Evolutionary conservation across 768 basidiomycete genomes (phyloP), one percentile per base, ranked within the genome.

Genomic region (Filobasidium floriforme): DNA sequence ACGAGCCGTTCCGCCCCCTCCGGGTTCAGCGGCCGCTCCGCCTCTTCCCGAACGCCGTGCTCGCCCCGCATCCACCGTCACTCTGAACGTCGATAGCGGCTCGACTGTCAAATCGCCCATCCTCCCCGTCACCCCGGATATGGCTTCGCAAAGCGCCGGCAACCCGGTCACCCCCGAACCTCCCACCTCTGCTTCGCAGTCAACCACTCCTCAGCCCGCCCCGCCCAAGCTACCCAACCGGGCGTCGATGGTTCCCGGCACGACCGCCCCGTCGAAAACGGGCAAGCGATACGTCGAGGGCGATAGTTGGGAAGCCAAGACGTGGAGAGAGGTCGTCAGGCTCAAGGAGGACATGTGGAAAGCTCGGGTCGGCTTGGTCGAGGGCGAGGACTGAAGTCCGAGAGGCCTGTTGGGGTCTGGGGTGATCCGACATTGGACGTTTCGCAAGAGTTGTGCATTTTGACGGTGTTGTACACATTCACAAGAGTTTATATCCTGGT

Each of bases 281-380:
- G 12, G 55, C 24, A 59, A 19, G 57, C 28, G 41, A 24, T 57
- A 57, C 26, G 54, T 57, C 54, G 51, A 61, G 18, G 69, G 63
- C n/a, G 72, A 75, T 14, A 66, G 55, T 12, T 77, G 75, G 75
- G 77, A 78, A 62, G 70, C 61, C 37, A 74, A 73, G 67, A 73
- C 73, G 19, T 78, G 77, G 77, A 70, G 65, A 57, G 67, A 68
- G 66, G 70, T 78, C 0, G 61, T 78, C 6, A 72, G 69, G 64
- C 59, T 78, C 26, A 78, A 76, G 63, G 77, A 78, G 68, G 74
- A 70, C n/a, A 78, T 78, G 73, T 75, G 73, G 72, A 69, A 68
- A 59, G 67, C 75, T 55, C 67, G 75, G 51, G 65, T 78, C 9
- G 77, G 77, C 12, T 70, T 77, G n/a, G 67, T 68, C 28, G 73